Evolutionary conservation across 2,329 filamentous ascomycete species (phyloP).

Genomic region (Cladosporium sp.): DNA sequence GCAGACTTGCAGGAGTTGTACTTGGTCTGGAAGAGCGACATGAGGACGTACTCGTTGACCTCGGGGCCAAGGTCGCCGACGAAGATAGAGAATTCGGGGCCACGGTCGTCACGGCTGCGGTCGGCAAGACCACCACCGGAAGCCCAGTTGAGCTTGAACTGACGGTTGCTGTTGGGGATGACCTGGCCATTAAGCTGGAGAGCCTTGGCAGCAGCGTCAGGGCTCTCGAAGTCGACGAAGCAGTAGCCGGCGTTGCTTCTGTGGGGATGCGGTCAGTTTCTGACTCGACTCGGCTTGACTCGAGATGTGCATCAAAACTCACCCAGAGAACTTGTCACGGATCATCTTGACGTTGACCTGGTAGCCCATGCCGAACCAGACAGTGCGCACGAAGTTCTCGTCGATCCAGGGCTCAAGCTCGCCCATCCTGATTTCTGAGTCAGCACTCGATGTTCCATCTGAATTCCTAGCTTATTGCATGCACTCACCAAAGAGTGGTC

Average conservation of each 20-base stretch:
- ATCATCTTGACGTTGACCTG: slow-evolving; percentile 99
- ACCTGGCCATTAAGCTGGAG: slow-evolving; percentile 81
- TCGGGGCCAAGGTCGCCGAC: slow-evolving; percentile 96
- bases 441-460: background rate
- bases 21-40: slow-evolving; percentile 93
- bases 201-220: slow-evolving; percentile 86
- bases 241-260: slow-evolving; percentile 95
- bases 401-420: slow-evolving; percentile 99
- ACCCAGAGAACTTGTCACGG: slow-evolving; percentile 98
- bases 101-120: slow-evolving; percentile 90
- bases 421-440: slow-evolving; percentile 75
- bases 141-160: slow-evolving; percentile 99
- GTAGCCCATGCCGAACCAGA: slow-evolving; percentile 92
- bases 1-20: slow-evolving; percentile 98
- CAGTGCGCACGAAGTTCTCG: slow-evolving; percentile 94
- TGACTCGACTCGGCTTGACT: too few species aligned
- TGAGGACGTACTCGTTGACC: slow-evolving; percentile 96
- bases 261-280: slow-evolving; percentile 17
- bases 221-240: slow-evolving; percentile 86
- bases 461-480: too few species aligned
- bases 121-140: slow-evolving; percentile 94
- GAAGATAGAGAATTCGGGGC: slow-evolving; percentile 94
- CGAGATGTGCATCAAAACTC: slow-evolving; percentile 32
- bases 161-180: slow-evolving; percentile 89
- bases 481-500: slow-evolving; percentile 51